Evolutionary conservation across 1,139 yeast genomes (phyloP), one percentile per base, ranked within the genome.

Genomic region (Magnusiomyces paraingens): DNA sequence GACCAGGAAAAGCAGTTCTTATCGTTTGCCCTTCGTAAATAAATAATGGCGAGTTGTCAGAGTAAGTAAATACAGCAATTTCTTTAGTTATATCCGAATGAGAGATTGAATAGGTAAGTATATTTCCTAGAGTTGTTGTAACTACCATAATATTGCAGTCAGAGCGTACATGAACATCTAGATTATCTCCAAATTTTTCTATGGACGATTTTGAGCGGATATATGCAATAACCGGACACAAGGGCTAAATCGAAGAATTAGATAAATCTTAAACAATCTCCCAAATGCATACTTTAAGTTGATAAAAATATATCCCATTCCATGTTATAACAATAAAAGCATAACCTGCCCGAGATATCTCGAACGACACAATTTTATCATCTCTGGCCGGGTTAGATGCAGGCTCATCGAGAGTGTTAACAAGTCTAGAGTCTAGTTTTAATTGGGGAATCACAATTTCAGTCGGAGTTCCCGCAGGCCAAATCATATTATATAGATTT

Each of bases 171-270:
- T 62, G 58, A 10, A 71, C 58, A n/a, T 60, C 53, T 12, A 58
- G 57, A 52, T 67, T 68, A 15, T 59, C 61, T 1, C 73, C 74
- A 53, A 64, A 60, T 6, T 59, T 57, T 15, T 61, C 64, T 1
- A 70, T 50, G 14, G 67, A 63, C 10, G 63, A 51, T 14, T 61
- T 61, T n/a, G 68, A 58, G 17, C 72, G 57, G 12, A 59, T 57
- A 52, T 65, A 68, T 2, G 66, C 66, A 6, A 70, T 66, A 12
- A 71, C 68, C 0, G 73, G 70, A 50, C 68, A 65, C 26, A 66
- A 57, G 1, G 70, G 70, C 49, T 46, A 35, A 3, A 15, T 32
- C 17, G 22, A 35, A 17, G n/a, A 11, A 22, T 5, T 15, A 46
- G 14, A n/a, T 15, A 15, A 32, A 35, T 5, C 12, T 4, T 5